These are phyloP conservation scores for Acrodontium crateriforme DNA, from an alignment of 2,329 filamentous ascomycete species.

Conservation along the genomic window DNA sequence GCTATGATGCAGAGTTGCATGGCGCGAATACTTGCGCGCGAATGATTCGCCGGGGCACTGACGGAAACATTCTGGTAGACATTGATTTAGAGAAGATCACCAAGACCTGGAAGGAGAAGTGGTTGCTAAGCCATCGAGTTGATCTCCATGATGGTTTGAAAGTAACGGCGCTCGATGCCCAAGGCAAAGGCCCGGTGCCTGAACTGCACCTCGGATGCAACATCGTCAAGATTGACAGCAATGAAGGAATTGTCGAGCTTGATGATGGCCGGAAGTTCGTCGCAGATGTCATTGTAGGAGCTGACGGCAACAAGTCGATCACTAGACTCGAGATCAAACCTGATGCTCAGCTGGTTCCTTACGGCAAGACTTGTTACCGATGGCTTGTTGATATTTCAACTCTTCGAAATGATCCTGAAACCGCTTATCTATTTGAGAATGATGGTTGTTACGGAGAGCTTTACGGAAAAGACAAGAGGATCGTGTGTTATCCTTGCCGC, in stretches of 20 bases:
- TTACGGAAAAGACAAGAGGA: conserved; percentile 25
- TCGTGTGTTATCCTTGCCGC: conserved; percentile 35
- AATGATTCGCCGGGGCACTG: background rate
- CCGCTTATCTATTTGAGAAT: conserved; percentile 22
- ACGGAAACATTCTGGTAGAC: background rate
- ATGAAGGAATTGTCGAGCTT: conserved; percentile 12
- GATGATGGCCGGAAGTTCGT: conserved; percentile 14
- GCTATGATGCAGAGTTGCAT: conserved; percentile 7
- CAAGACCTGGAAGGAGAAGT: conserved; percentile 4
- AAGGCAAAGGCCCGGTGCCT: conserved; percentile 13
- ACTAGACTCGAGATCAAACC: conserved; percentile 8
- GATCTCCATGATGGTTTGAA: conserved; percentile 19
- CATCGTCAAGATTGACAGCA: conserved; percentile 13
- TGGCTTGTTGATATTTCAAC: conserved; percentile 39
- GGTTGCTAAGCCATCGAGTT: conserved; percentile 18
- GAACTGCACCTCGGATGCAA: conserved; percentile 13
- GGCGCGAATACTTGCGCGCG: conserved; percentile 4
- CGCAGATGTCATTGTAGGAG: conserved; percentile 20
- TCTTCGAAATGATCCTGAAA: conserved; percentile 29
- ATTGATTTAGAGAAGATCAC: background rate
- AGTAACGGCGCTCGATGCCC: conserved; percentile 9
- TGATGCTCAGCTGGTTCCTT: conserved; percentile 12
- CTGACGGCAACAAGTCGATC: conserved; percentile 16
- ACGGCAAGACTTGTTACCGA: conserved; percentile 43
- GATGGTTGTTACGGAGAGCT: conserved; percentile 29